Evolutionary conservation across 2,329 filamentous ascomycete species (phyloP), one percentile per base, ranked within the genome.

Genomic region (Neonectria ditissima): DNA sequence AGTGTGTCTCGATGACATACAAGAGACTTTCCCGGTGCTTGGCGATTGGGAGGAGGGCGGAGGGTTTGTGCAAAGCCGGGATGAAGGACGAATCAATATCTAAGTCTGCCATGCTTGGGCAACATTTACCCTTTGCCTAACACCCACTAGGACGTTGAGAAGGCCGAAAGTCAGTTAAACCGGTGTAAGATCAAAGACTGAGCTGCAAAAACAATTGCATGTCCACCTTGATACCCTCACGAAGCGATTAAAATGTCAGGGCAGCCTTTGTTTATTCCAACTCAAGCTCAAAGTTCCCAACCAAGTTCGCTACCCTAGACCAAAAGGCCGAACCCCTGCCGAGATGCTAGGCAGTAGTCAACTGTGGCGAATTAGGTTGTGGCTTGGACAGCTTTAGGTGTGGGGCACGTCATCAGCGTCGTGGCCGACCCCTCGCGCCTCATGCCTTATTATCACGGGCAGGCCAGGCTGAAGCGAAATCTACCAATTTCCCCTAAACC

Each of bases 41-140:
- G 32, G 94, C 89, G 65, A 99, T 97, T 1, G 96, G 95, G 2
- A 99, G 85, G 2, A 97, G 82, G 8, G 91, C 86, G 4, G 93
- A 82, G 1, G 95, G 94, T 75, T 96, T 97, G 79, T 97, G 92
- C 16, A 97, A 84, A 20, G 93, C 89, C 22, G 93, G 91, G 63
- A 97, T 95, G 69, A 90, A 91, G 18, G 80, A 80, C 48, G 86
- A 81, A 65, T 84, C 80, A 10, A 89, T 74, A 55, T 88, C 84
- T 58, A 87, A 83, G 57, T 90, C 87, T 2, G 83, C 78, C 86
- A 88, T 89, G 22, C 43, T 11, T 28, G 48, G 34, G 5, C 9
- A 55, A 43, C 7, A 24, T 11, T 9, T 30, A 24, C 20, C 16
- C 32, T 26, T 28, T 18, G 43, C 55, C 26, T 44, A 16, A n/a